Base-by-base conservation (phyloP, 192 early-diverging fungal genomes). In the Mortierella alpina region DNA sequence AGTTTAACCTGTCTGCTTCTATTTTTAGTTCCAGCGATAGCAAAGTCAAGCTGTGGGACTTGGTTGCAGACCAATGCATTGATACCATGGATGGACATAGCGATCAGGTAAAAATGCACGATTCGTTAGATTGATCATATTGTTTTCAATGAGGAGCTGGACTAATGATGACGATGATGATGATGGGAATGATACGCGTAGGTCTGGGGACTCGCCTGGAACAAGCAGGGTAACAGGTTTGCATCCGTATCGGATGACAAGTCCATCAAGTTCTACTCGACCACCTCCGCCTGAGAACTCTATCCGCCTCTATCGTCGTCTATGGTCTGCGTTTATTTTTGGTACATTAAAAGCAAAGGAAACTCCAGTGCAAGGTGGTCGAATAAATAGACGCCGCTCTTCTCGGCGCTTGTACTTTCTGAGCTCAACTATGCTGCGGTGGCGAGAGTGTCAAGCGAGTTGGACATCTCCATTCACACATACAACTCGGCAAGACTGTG, bases 201-300 rank as follows among this genome's bases (percentile, higher is more conserved):
- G 90, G 92, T 96, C 23, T 96, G 94, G 95, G 92, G 92, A 13
- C 84, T 95, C 15, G 91, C 92, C 4, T 96, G 91, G 84, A 94
- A 92, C 84, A 87, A 90, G 55, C 89, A 93, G 42, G 93, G 94
- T 7, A 86, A 90, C 39, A 90, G 86, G 64, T 84, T 96, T 55
- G 92, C 86, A 6, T 89, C 91, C 46, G 92, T 90, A 41, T 91
- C 90, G 5, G 93, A 96, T 59, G 94, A 96, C 64, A 86, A 86
- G 39, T 75, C 82, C 5, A 47, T 95, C 47, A 80, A 83, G 18
- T 86, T 76, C 75, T 90, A 84, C 55, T 72, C 77, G 59, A 72
- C 77, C 13, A 72, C 77, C 2, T 80, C 77, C 18, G 70, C 77
- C 72, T 80, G 53, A 68, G 53, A 31, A 31, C 31, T 31, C 31